Base-by-base conservation (phyloP, 1,284 basidiomycete genomes). In the Leccinum pallidistipes region DNA sequence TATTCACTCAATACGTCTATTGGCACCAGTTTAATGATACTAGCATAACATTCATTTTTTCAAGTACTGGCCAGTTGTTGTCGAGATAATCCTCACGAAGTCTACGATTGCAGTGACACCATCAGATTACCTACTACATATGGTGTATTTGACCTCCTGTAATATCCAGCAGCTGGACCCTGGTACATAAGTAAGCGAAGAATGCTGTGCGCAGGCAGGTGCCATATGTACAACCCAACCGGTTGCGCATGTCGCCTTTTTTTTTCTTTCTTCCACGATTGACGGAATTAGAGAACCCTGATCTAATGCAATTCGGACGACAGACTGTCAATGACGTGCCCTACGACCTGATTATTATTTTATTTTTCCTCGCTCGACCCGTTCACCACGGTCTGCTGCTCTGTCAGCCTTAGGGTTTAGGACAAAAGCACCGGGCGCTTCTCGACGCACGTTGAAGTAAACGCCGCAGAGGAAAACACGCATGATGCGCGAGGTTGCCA, bases 1-100 rank as follows among this genome's bases (percentile, higher is more conserved):
- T 73, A 72, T 71, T 66, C 74, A 67, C 67, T 60, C 64, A 66
- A 58, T 69, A 72, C 64, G 55, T 61, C 59, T 66, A 71, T 67
- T 67, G 55, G 61, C 62, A 65, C 54, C 40, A 54, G 52, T 75
- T 73, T 75, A 76, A 73, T 73, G 64, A 60, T 58, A 61, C 64
- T 64, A 73, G 57, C 64, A 67, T 74, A 64, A 53, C 72, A 60
- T 56, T 65, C 67, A 57, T 62, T 64, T 62, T 64, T 55, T n/a
- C 63, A 55, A 60, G 54, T 72, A 73, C 65, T 64, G 68, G 47
- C 49, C 58, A 21, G 36, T 45, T 14, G 47, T 57, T 29, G 50
- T 40, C 61, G 56, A 63, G 67, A 64, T 63, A 56, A 59, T 69
- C 51, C 38, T 62, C 53, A 40, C 38, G 56, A 60, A 29, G 50